phyloP scores from a whole-genome alignment of 179 eudicot genomes.

The Vitellaria paradoxa region DNA sequence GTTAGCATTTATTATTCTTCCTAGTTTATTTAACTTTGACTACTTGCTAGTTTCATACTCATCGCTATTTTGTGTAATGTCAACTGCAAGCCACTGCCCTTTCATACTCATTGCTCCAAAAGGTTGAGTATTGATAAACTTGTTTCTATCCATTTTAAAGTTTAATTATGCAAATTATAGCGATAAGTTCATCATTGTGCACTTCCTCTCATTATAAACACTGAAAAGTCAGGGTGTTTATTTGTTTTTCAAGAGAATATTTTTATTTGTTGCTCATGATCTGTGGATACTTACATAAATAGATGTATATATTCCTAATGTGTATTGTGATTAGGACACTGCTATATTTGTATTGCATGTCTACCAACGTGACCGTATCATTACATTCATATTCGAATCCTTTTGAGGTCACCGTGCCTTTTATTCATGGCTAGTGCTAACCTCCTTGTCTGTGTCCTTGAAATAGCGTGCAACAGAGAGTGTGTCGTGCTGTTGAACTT shows the following conservation, averaged over 20 bases:
- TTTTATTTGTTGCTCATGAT: background rate
- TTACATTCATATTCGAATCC: background rate
- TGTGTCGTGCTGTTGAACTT: background rate
- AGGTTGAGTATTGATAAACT: background rate
- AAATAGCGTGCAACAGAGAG: no score
- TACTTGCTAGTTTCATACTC: background rate
- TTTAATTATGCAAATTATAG: background rate
- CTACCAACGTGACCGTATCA: background rate
- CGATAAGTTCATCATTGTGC: background rate
- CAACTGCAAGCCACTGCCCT: background rate
- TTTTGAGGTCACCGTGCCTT: no score
- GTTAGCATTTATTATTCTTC: conserved; percentile 14
- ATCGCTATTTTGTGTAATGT: background rate
- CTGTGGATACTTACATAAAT: background rate
- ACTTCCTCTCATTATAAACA: background rate
- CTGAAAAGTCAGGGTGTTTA: background rate
- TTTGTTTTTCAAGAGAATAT: background rate
- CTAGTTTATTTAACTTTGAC: background rate
- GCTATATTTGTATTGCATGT: background rate
- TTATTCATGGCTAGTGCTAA: no score
- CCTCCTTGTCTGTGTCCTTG: background rate
- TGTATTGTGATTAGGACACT: background rate
- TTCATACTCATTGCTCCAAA: background rate
- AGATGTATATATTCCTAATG: background rate
- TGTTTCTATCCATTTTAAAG: background rate